These are phyloP conservation scores for Harringtonia aguacate DNA, from an alignment of 2,329 filamentous ascomycete species.

Conservation along the genomic window DNA sequence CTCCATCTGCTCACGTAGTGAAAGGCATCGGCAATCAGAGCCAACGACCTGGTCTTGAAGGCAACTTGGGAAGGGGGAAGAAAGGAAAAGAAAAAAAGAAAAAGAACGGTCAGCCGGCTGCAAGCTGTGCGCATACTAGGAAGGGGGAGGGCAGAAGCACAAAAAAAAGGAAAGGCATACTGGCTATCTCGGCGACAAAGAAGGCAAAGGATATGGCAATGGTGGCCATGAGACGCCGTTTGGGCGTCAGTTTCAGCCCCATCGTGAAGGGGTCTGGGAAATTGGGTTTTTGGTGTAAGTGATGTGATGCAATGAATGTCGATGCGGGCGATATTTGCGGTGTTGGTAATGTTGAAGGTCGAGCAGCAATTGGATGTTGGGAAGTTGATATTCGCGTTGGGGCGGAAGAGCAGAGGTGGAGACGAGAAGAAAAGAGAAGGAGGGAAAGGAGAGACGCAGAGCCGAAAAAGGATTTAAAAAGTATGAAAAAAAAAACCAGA, in stretches of 20 bases:
- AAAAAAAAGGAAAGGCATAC: slow-evolving; percentile 19
- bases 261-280: slow-evolving; percentile 14
- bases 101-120: too few species aligned
- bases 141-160: too few species aligned
- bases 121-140: slow-evolving; percentile 49
- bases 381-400: too few species aligned
- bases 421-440: too few species aligned
- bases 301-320: neutral
- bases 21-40: slow-evolving; percentile 67
- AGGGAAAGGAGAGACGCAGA: too few species aligned
- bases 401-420: too few species aligned
- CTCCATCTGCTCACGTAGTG: slow-evolving; percentile 48
- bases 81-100: neutral
- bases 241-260: slow-evolving; percentile 25
- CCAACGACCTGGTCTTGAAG: slow-evolving; percentile 60
- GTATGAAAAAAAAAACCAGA: too few species aligned
- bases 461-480: too few species aligned
- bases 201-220: slow-evolving; percentile 40
- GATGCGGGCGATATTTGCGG: neutral
- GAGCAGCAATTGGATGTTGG: too few species aligned
- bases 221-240: slow-evolving; percentile 33
- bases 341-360: too few species aligned
- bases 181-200: slow-evolving; percentile 39
- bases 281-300: too few species aligned
- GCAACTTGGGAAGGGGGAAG: slow-evolving; percentile 38